Evolutionary conservation across 306 rosid genomes (phyloP), one percentile per base, ranked within the genome.

Genomic region (Cyamopsis tetragonoloba): DNA sequence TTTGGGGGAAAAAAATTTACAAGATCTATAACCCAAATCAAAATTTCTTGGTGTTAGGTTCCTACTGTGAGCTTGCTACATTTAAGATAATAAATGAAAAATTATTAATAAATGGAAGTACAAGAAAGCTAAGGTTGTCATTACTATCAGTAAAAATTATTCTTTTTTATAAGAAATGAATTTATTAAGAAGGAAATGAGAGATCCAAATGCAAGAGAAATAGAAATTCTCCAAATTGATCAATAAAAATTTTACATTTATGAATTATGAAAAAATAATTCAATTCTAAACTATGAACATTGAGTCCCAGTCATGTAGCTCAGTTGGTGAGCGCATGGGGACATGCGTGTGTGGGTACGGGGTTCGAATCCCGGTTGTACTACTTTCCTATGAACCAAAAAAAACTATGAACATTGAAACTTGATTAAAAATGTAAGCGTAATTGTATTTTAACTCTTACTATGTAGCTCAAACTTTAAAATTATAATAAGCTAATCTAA

Each of bases 391-490:
- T n/a, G n/a, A n/a, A n/a, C n/a, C n/a, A n/a, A n/a, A n/a, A n/a
- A n/a, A n/a, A n/a, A 22, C 31, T 1, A 6, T 28, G 13, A 34
- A 57, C 30, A 59, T 13, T 44, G 76, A 58, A 59, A 74, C 17
- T 20, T 51, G 8, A 23, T 11, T 3, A 30, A 5, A 17, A 19
- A 73, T 22, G 3, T 10, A 39, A n/a, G 48, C 20, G 48, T 2
- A 34, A 17, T 39, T 20, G 12, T 43, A 28, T 38, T 41, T 39
- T 54, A 69, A 15, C 65, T 39, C 26, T 30, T 64, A 32, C 49
- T 22, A 53, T 41, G 64, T 19, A 46, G 66, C 50, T 50, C 31
- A 64, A 42, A 73, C 59, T 54, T 64, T 42, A 42, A 7, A 43
- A 41, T 50, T 39, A 30, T 18, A 47, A 44, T n/a, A 55, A 55